Percentiles rank a stretch among this genome's conserved stretches.
These are phyloP conservation scores for Leishmania turanica DNA, from an alignment of 208 protist species.

Conservation along the genomic window DNA sequence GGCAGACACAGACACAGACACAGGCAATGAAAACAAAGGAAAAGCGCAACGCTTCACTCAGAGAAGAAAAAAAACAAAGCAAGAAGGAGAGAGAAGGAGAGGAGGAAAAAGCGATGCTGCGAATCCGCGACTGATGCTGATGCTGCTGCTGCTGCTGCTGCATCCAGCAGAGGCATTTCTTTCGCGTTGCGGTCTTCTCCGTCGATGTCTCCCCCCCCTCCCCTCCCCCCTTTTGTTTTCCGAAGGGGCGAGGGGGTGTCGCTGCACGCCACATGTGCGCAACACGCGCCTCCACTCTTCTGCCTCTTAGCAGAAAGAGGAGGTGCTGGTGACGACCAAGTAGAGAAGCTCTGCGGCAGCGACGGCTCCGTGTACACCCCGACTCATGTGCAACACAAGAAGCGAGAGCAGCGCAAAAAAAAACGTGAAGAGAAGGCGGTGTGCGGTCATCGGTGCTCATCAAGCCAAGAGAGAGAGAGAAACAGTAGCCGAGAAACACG, in stretches of 20 bases:
- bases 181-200: not conserved
- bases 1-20: too few species aligned
- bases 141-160: not conserved
- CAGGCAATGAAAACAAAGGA: too few species aligned
- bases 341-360: not conserved
- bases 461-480: not conserved
- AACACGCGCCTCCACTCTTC: not conserved
- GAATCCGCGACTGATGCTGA: not conserved
- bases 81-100: not conserved
- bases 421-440: not conserved
- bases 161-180: not conserved
- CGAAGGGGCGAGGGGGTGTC: not conserved
- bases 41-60: not conserved
- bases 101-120: not conserved
- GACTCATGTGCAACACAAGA: too few species aligned
- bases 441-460: not conserved
- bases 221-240: not conserved
- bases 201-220: too few species aligned
- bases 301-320: not conserved
- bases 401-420: not conserved
- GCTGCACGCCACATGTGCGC: not conserved
- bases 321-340: not conserved
- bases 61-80: not conserved
- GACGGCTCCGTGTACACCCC: not conserved
- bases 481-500: constrained; percentile 6